Percentiles rank a stretch among this genome's conserved stretches.
These are phyloP conservation scores for Lotus japonicus DNA, from an alignment of 306 rosid species.

Conservation along the genomic window DNA sequence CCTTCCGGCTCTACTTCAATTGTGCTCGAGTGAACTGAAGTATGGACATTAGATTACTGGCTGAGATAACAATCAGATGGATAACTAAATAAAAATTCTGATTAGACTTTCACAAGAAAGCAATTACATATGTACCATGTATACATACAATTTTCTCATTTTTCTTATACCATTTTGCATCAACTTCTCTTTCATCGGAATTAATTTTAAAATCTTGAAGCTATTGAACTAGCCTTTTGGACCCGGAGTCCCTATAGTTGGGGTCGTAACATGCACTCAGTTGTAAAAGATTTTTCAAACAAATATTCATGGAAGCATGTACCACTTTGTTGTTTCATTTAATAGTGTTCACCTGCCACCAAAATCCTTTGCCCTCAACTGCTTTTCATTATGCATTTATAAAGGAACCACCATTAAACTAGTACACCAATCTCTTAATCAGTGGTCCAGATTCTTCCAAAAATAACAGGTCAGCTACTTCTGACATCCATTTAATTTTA, in stretches of 20 bases:
- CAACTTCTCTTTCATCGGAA: too few relatives aligned
- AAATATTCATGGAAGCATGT: background rate
- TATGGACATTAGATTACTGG: too few relatives aligned
- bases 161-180: too few relatives aligned
- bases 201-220: too few relatives aligned
- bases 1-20: too few relatives aligned
- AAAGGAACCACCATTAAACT: background rate
- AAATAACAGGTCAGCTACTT: slow-evolving; percentile 15
- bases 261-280: background rate
- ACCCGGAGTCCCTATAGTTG: too few relatives aligned
- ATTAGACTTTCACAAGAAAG: too few relatives aligned
- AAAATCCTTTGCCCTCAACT: slow-evolving; percentile 15
- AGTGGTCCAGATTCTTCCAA: slow-evolving; percentile 6
- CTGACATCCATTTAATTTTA: background rate
- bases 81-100: background rate
- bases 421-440: background rate
- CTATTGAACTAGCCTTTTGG: too few relatives aligned
- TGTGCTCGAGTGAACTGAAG: too few relatives aligned
- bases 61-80: too few relatives aligned
- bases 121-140: too few relatives aligned
- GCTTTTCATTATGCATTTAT: background rate
- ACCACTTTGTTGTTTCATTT: slow-evolving; percentile 19
- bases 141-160: too few relatives aligned
- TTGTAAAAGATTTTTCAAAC: background rate
- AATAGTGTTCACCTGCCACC: background rate